These are phyloP conservation scores for Ascoidea asiatica DNA, from an alignment of 805 yeast species.

Conservation along the genomic window DNA sequence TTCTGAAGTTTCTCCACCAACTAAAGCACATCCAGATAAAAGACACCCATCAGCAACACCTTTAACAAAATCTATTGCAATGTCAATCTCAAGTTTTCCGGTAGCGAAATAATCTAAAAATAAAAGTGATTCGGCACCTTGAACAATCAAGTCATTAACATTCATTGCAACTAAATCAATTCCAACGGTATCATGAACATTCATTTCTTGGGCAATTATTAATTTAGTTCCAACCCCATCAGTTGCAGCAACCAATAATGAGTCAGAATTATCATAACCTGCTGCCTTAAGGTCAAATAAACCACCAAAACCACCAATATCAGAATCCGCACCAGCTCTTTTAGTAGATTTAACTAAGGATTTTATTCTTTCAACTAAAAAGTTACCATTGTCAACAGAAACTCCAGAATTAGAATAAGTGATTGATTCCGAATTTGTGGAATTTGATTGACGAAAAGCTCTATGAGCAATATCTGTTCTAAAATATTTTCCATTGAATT, in stretches of 20 bases:
- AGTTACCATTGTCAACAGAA: conserved; percentile 90
- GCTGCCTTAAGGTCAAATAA: conserved; percentile 80
- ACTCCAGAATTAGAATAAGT: conserved; percentile 97
- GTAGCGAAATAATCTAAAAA: conserved; percentile 96
- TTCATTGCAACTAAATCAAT: conserved; percentile 98
- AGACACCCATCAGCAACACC: conserved; percentile 98
- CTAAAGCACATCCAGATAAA: conserved; percentile 90
- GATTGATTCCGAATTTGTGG: conserved; percentile 26
- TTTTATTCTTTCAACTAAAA: conserved; percentile 81
- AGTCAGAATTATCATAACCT: conserved; percentile 62
- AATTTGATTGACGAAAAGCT: conserved; percentile 49
- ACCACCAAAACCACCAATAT: conserved; percentile 98
- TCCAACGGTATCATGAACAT: conserved; percentile 94
- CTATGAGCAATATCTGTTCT: conserved; percentile 93
- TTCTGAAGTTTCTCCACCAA: conserved; percentile 98
- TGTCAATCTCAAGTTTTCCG: conserved; percentile 71
- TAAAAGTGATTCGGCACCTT: conserved; percentile 96
- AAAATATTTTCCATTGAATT: conserved; percentile 65
- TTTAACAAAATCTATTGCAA: conserved; percentile 78
- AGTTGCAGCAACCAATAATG: conserved; percentile 91
- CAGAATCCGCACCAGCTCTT: conserved; percentile 94
- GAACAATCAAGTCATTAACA: conserved; percentile 93
- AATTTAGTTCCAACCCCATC: conserved; percentile 99
- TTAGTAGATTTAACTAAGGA: conserved; percentile 82
- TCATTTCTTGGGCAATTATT: conserved; percentile 81